phyloP scores from a whole-genome alignment of 2,329 filamentous ascomycete species.

The Falciphora oryzae region DNA sequence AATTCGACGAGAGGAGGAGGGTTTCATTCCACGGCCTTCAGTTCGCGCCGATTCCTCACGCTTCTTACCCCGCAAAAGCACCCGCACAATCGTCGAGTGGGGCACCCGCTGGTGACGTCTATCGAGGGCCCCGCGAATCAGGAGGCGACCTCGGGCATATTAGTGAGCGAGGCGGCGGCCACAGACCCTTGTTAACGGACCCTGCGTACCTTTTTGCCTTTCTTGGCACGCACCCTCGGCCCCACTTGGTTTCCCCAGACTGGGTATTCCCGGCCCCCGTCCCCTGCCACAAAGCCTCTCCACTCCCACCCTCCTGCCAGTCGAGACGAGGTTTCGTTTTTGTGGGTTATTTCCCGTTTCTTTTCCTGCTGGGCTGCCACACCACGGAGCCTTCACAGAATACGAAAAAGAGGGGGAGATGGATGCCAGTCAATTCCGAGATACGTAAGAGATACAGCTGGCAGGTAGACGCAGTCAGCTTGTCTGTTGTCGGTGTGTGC shows the following conservation, averaged over 20 bases:
- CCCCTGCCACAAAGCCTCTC: neutral
- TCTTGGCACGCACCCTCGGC: neutral
- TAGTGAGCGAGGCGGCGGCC: neutral
- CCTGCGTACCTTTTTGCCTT: neutral
- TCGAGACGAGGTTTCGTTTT: neutral
- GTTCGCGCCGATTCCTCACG: neutral
- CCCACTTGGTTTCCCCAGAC: neutral
- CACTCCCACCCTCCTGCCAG: neutral
- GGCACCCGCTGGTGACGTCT: neutral
- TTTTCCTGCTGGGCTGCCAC: neutral
- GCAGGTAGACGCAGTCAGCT: neutral
- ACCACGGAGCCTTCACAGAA: neutral
- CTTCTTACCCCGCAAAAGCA: neutral
- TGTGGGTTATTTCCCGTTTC: neutral
- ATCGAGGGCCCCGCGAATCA: neutral
- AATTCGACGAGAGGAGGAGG: neutral
- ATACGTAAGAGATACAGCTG: too few relatives aligned
- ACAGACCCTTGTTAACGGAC: neutral
- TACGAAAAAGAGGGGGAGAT: too few relatives aligned
- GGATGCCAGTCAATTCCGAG: too few relatives aligned
- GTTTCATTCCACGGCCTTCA: neutral
- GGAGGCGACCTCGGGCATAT: neutral
- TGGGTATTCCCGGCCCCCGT: neutral
- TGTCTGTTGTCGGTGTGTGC: neutral
- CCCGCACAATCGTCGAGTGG: neutral